phyloP scores from a whole-genome alignment of 2,329 filamentous ascomycete species.

The Penicillium janthinellum region DNA sequence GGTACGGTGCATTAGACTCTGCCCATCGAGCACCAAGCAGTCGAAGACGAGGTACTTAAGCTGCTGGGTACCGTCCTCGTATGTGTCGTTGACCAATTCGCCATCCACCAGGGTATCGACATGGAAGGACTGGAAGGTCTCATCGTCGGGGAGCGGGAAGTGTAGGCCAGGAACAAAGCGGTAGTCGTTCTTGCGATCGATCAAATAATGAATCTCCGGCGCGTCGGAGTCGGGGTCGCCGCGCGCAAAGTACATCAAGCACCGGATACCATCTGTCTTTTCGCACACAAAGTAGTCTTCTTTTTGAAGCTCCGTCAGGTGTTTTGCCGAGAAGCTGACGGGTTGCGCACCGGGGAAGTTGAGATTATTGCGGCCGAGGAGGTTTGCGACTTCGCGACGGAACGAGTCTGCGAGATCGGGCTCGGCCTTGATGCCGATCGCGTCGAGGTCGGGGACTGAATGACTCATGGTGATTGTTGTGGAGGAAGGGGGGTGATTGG shows the following conservation, averaged over 20 bases:
- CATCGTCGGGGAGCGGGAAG: conserved; percentile 71
- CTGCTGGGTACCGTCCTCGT: conserved; percentile 66
- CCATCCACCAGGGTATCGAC: conserved; percentile 83
- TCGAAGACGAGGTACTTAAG: conserved; percentile 92
- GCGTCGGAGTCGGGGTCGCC: conserved; percentile 57
- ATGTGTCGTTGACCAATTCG: conserved; percentile 85
- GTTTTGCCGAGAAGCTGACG: conserved; percentile 82
- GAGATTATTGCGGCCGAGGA: conserved; percentile 69
- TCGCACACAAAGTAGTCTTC: conserved; percentile 97
- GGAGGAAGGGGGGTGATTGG: neutral
- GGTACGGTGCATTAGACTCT: conserved; percentile 73
- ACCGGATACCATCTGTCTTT: conserved; percentile 95
- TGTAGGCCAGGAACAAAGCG: conserved; percentile 80
- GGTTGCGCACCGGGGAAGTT: conserved; percentile 90
- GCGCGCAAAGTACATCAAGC: conserved; percentile 83
- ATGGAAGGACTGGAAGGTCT: conserved; percentile 67
- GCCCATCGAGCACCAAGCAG: conserved; percentile 78
- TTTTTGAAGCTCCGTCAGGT: conserved; percentile 77
- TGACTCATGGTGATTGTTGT: conserved; percentile 34
- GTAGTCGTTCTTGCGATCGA: conserved; percentile 98
- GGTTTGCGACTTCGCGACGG: conserved; percentile 70
- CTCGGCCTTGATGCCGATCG: conserved; percentile 63
- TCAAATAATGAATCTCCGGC: conserved; percentile 80
- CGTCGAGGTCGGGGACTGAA: conserved; percentile 45
- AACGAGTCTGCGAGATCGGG: conserved; percentile 63